Percentiles rank a stretch among this genome's conserved stretches.
Evolutionary conservation across 1,284 basidiomycete genomes (phyloP).

Genomic region (Waitea zeae): DNA sequence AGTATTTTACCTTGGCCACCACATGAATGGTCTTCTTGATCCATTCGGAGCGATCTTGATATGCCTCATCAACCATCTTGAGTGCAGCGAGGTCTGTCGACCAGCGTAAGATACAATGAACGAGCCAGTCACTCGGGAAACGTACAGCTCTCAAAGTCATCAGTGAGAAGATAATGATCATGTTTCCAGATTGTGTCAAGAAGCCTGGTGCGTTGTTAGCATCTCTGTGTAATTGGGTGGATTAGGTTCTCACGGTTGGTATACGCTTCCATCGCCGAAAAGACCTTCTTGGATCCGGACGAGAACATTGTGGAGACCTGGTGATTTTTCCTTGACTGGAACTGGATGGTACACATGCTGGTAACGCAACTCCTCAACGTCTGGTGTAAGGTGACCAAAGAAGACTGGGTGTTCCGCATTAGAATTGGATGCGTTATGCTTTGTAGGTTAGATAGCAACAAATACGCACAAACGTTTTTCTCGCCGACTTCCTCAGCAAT

Average conservation of each 20-base stretch:
- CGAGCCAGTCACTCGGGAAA: conserved; percentile 6
- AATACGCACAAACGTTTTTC: conserved; percentile 45
- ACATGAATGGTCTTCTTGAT: conserved; percentile 81
- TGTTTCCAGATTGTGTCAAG: conserved; percentile 62
- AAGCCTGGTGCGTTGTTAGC: conserved; percentile 19
- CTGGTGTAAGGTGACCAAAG: conserved; percentile 67
- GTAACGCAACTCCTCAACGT: conserved; percentile 71
- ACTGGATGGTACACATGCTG: conserved; percentile 71
- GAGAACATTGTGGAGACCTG: conserved; percentile 58
- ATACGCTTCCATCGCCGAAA: conserved; percentile 63
- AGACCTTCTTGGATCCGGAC: conserved; percentile 52
- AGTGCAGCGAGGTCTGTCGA: conserved; percentile 59
- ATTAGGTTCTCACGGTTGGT: conserved; percentile 51
- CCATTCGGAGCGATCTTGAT: conserved; percentile 70
- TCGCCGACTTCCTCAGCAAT: conserved; percentile 82
- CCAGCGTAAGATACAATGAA: background rate
- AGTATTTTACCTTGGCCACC: conserved; percentile 42
- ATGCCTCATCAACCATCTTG: conserved; percentile 74
- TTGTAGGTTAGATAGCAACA: background rate
- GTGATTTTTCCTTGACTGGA: conserved; percentile 67
- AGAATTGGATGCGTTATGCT: background rate
- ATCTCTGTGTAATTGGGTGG: background rate
- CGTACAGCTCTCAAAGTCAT: conserved; percentile 83
- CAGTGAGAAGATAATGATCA: conserved; percentile 71
- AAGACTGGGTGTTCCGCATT: conserved; percentile 38